Percentiles rank a stretch among this genome's conserved stretches.
Evolutionary conservation across 2,329 filamentous ascomycete species (phyloP).

Genomic region (Nemania abortiva): DNA sequence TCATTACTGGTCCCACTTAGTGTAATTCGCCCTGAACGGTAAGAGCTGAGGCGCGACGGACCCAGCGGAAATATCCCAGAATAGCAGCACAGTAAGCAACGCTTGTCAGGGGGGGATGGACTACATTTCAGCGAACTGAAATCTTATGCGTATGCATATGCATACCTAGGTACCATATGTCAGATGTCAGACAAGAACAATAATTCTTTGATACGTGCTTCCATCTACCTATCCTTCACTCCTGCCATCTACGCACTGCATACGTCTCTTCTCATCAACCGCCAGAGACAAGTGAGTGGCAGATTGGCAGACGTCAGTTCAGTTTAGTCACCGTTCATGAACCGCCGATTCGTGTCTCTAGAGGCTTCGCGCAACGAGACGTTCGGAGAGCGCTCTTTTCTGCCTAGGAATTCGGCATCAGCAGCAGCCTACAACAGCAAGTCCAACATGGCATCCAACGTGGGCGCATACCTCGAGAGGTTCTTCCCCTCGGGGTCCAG

Average conservation of each 20-base stretch:
- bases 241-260: background rate
- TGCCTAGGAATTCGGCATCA: constrained; percentile 32
- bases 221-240: constrained; percentile 11
- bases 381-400: constrained; percentile 33
- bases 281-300: background rate
- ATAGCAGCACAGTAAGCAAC: constrained; percentile 38
- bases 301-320: background rate
- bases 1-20: constrained; percentile 17
- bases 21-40: constrained; percentile 24
- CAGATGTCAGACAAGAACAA: constrained; percentile 23
- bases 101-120: constrained; percentile 17
- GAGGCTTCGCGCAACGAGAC: constrained; percentile 39
- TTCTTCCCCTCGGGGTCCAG: constrained; percentile 29
- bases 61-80: constrained; percentile 28
- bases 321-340: constrained; percentile 32
- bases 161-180: no score
- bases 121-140: constrained; percentile 3
- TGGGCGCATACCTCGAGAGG: constrained; percentile 37
- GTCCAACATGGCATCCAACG: constrained; percentile 35
- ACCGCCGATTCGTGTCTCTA: constrained; percentile 37
- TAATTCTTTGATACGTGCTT: constrained; percentile 2
- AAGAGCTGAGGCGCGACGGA: constrained; percentile 26
- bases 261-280: background rate
- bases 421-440: background rate
- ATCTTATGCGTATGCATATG: no score